phyloP scores from a whole-genome alignment of 1,284 basidiomycete species.

The Schizophyllum amplum region DNA sequence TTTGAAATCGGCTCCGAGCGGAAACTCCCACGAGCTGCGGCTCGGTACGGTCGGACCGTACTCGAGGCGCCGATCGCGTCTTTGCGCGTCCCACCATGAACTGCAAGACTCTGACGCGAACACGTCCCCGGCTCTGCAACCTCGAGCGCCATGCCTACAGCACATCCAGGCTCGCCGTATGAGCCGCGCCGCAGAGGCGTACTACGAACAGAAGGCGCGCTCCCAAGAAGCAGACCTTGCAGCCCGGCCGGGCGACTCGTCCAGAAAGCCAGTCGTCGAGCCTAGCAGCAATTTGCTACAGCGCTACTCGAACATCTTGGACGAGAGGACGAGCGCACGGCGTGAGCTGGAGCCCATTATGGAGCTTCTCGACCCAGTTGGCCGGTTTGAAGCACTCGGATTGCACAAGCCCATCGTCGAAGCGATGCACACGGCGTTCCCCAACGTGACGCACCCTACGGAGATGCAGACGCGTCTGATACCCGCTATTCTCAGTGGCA shows the following conservation, averaged over 20 bases:
- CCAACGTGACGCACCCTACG: slow-evolving; percentile 51
- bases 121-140: background rate
- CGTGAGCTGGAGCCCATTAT: background rate
- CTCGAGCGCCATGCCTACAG: slow-evolving; percentile 1
- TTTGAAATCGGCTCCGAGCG: too few species aligned
- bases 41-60: too few species aligned
- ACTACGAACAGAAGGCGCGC: background rate
- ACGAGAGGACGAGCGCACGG: background rate
- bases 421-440: slow-evolving; percentile 51
- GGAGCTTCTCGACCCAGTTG: slow-evolving; percentile 2
- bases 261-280: slow-evolving; percentile 19
- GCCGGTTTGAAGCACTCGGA: slow-evolving; percentile 39
- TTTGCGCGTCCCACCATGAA: background rate
- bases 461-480: slow-evolving; percentile 52
- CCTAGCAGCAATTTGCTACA: slow-evolving; percentile 46
- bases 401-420: slow-evolving; percentile 37
- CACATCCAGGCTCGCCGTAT: slow-evolving; percentile 5
- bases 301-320: background rate
- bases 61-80: background rate
- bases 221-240: background rate
- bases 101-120: too few species aligned
- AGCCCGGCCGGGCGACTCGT: slow-evolving; percentile 30
- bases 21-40: too few species aligned
- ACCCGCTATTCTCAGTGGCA: slow-evolving; percentile 45
- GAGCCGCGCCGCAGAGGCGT: slow-evolving; percentile 6